Evolutionary conservation across 179 eudicot genomes (phyloP), one percentile per base, ranked within the genome.

Genomic region (Silene noctiflora): DNA sequence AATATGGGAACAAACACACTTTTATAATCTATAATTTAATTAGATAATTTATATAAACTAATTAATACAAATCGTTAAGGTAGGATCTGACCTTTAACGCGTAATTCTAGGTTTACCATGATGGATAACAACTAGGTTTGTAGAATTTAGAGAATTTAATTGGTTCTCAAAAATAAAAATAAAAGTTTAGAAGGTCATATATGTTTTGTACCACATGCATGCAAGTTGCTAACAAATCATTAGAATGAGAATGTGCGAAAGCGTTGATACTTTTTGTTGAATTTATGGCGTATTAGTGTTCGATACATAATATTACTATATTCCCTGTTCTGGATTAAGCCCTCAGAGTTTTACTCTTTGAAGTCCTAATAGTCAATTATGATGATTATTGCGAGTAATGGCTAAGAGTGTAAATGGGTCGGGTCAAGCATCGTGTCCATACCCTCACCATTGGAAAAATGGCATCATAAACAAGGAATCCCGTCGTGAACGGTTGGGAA

Each of bases 31-130:
- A 44, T 44, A 10, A 14, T 44, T 60, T 61, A 22, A 17, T 71
- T 63, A 58, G 33, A 70, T 21, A 56, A 76, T 84, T 71, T 10
- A 3, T 42, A 42, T 42, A 61, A 61, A 74, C 69, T 55, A 51
- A 64, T 8, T 24, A 59, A 35, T 62, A 77, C 64, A 48, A 65
- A 75, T 72, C 80, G 82, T 77, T 66, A 81, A 84, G 84, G 66
- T 77, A 78, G 85, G 88, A 84, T 84, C 86, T 80, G 78, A 84
- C 81, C 86, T 80, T 76, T 69, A 61, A 78, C 64, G 13, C 77
- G 71, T 82, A 78, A 68, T 79, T 79, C 77, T 56, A 75, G 77
- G 74, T 42, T 69, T 56, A 56, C 67, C 67, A 74, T 79, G 51
- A 60, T 67, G 44, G 51, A 83, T 60, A 3, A 10, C 8, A 61